These are phyloP conservation scores for Schoenoplectus triqueter DNA, from an alignment of 202 grass and related monocot genomes.

Conservation along the genomic window DNA sequence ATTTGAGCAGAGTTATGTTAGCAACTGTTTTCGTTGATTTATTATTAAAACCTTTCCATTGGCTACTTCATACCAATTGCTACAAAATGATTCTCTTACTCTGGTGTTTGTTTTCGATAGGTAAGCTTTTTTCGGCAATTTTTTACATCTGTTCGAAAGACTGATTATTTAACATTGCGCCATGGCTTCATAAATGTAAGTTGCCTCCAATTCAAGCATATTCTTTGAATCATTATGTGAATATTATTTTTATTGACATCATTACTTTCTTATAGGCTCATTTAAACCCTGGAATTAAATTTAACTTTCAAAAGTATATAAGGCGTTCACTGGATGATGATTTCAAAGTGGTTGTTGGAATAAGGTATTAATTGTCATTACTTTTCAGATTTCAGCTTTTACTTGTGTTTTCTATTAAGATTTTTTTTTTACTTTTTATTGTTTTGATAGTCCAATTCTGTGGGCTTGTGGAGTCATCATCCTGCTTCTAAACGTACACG, in stretches of 20 bases:
- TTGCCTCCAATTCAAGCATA: conserved; percentile 2
- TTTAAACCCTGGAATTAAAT: conserved; percentile 72
- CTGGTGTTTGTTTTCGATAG: conserved; percentile 41
- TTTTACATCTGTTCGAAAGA: conserved; percentile 72
- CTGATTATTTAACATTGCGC: conserved; percentile 79
- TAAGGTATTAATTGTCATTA: conserved; percentile 58
- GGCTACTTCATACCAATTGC: not conserved
- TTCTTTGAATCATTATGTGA: not conserved
- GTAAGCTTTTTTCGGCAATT: conserved; percentile 90
- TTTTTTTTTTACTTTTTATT: conserved; percentile 39
- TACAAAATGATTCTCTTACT: not conserved
- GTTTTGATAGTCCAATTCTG: conserved; percentile 60
- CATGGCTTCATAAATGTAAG: conserved; percentile 92
- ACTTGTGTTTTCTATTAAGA: conserved; percentile 18
- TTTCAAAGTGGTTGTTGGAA: conserved; percentile 88
- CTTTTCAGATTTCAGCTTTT: not conserved
- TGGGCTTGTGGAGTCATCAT: conserved; percentile 77
- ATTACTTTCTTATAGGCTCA: conserved; percentile 58
- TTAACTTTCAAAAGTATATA: conserved; percentile 89
- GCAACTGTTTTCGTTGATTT: too few relatives aligned
- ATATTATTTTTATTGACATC: not conserved
- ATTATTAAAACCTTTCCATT: not conserved
- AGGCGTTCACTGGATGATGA: conserved; percentile 91
- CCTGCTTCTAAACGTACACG: conserved; percentile 85
- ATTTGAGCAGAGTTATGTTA: too few relatives aligned